A percentile compares a stretch with the other conserved stretches of the same genome.
These are phyloP conservation scores for Xylaria sp. DNA, from an alignment of 2,329 filamentous ascomycete genomes.

Conservation along the genomic window DNA sequence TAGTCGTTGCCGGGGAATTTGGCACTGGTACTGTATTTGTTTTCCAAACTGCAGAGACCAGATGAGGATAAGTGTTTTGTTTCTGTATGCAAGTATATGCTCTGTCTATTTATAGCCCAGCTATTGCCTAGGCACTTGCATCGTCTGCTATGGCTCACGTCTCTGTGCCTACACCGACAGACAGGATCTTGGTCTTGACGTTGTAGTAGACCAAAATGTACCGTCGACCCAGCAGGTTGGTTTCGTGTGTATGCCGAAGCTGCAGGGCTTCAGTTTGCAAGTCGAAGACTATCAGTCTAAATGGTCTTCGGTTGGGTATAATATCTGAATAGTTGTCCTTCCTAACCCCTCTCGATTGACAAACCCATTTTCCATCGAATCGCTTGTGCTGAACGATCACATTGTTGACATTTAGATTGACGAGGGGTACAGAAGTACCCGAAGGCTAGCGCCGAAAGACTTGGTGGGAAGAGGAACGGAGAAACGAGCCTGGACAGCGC, in stretches of 20 bases:
- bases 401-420: slow-evolving; percentile 25
- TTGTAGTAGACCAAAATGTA: background rate
- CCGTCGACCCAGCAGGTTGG: background rate
- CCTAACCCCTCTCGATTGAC: background rate
- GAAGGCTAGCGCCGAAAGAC: slow-evolving; percentile 37
- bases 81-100: background rate
- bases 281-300: background rate
- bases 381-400: background rate
- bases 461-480: slow-evolving; percentile 36
- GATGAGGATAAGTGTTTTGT: background rate
- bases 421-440: slow-evolving; percentile 36
- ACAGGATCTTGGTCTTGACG: background rate
- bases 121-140: background rate
- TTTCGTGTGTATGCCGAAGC: background rate
- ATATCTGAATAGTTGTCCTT: background rate
- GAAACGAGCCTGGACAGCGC: slow-evolving; percentile 37
- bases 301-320: background rate
- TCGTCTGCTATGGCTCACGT: background rate
- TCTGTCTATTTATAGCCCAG: slow-evolving; percentile 1
- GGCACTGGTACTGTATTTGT: background rate
- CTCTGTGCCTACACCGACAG: background rate
- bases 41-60: background rate
- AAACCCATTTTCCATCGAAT: background rate
- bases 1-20: background rate
- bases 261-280: background rate